Percentiles rank a stretch among this genome's conserved stretches.
Evolutionary conservation across 768 basidiomycete species (phyloP).

Genomic region (Serendipita sp.): DNA sequence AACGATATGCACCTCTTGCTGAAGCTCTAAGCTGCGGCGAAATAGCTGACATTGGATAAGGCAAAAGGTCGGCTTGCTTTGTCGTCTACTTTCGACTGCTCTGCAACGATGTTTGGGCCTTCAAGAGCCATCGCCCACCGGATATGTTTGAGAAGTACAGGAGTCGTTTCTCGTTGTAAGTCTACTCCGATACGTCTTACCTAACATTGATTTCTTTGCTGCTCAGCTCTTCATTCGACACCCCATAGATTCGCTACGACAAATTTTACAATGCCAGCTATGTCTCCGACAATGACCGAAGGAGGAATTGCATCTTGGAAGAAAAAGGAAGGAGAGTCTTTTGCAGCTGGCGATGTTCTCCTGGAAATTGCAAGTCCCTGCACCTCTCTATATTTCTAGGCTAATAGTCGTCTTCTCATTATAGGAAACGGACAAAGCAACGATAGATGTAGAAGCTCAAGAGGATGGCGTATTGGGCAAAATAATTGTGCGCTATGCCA

Average conservation of each 20-base stretch:
- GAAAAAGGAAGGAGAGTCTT: slow-evolving; percentile 67
- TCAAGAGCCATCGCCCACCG: not conserved
- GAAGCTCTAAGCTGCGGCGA: slow-evolving; percentile 40
- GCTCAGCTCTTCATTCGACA: slow-evolving; percentile 38
- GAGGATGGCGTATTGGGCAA: slow-evolving; percentile 91
- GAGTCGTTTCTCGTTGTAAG: not conserved
- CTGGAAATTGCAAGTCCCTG: slow-evolving; percentile 61
- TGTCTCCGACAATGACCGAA: slow-evolving; percentile 96
- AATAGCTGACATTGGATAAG: slow-evolving; percentile 16
- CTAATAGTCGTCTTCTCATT: not conserved
- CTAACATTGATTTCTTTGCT: not conserved
- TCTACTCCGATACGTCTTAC: not conserved
- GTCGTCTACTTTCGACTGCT: not conserved
- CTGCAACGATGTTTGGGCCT: not conserved
- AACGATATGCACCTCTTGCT: slow-evolving; percentile 59
- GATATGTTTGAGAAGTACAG: not conserved
- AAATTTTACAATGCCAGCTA: slow-evolving; percentile 81
- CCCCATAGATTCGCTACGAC: slow-evolving; percentile 42
- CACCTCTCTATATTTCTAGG: not conserved
- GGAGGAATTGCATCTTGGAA: slow-evolving; percentile 88
- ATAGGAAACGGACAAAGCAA: slow-evolving; percentile 89
- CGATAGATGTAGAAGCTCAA: slow-evolving; percentile 96
- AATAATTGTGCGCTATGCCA: slow-evolving; percentile 52
- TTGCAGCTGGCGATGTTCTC: slow-evolving; percentile 66
- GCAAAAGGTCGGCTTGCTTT: not conserved